phyloP scores from a whole-genome alignment of 2,329 filamentous ascomycete species.

The Penicillium sp. region DNA sequence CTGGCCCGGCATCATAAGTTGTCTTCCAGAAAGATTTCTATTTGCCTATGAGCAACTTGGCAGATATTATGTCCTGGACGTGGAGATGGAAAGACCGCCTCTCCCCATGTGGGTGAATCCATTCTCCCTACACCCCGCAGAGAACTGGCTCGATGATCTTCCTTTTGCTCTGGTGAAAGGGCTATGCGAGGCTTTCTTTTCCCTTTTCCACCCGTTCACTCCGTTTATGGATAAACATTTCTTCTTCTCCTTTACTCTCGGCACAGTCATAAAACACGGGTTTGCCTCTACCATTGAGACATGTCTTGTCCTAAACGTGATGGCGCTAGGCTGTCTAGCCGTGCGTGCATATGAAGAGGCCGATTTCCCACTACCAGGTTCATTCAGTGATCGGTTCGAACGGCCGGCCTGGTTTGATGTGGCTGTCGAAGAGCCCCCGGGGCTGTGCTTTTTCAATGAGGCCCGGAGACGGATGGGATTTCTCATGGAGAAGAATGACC shows the following conservation, averaged over 20 bases:
- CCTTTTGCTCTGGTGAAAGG: slow-evolving; percentile 49
- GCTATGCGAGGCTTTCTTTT: slow-evolving; percentile 52
- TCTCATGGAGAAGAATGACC: slow-evolving; percentile 47
- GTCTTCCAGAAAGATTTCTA: slow-evolving; percentile 42
- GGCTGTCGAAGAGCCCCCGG: slow-evolving; percentile 39
- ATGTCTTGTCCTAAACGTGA: slow-evolving; percentile 49
- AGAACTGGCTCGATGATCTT: slow-evolving; percentile 45
- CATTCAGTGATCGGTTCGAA: slow-evolving; percentile 31
- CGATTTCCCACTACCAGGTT: slow-evolving; percentile 42
- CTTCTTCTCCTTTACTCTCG: slow-evolving; percentile 50
- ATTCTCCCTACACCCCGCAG: slow-evolving; percentile 31
- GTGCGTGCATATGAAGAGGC: slow-evolving; percentile 49
- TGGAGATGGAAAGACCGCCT: slow-evolving; percentile 46
- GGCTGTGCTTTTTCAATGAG: slow-evolving; percentile 53
- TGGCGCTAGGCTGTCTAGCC: slow-evolving; percentile 51
- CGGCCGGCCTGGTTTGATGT: slow-evolving; percentile 36
- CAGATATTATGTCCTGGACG: slow-evolving; percentile 48
- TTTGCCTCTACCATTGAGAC: slow-evolving; percentile 53
- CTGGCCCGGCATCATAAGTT: slow-evolving; percentile 46
- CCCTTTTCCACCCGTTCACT: slow-evolving; percentile 52
- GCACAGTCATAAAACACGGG: slow-evolving; percentile 45
- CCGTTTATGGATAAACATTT: slow-evolving; percentile 52
- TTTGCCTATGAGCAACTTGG: slow-evolving; percentile 36
- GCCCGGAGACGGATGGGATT: slow-evolving; percentile 51
- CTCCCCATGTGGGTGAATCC: slow-evolving; percentile 39